These are phyloP conservation scores for Cladophialophora psammophila DNA, from an alignment of 2,329 filamentous ascomycete genomes.

Conservation along the genomic window DNA sequence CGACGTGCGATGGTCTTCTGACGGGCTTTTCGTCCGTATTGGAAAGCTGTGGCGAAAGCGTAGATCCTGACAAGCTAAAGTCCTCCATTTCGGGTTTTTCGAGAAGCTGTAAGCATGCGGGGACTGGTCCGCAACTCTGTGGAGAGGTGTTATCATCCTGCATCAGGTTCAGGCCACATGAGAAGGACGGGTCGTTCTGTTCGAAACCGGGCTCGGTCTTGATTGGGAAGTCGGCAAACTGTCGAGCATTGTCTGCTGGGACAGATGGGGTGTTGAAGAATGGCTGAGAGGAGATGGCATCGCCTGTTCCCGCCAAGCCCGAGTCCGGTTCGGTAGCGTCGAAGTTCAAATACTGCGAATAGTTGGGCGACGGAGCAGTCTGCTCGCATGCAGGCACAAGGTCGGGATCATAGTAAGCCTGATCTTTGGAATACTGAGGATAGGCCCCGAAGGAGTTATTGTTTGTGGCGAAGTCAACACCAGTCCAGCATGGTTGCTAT, in stretches of 20 bases:
- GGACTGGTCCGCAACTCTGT: constrained; percentile 23
- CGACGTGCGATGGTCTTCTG: not conserved
- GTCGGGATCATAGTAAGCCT: constrained; percentile 22
- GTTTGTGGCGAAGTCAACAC: constrained; percentile 30
- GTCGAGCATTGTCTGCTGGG: constrained; percentile 16
- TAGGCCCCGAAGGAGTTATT: constrained; percentile 24
- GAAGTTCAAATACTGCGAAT: constrained; percentile 35
- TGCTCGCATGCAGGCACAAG: constrained; percentile 18
- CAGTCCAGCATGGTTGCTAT: constrained; percentile 31
- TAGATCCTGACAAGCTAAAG: constrained; percentile 20
- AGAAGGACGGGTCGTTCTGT: constrained; percentile 18
- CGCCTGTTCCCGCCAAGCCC: constrained; percentile 22
- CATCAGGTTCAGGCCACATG: constrained; percentile 1
- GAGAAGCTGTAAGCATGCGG: constrained; percentile 27
- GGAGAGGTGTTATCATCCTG: constrained; percentile 10
- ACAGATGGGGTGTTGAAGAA: constrained; percentile 20
- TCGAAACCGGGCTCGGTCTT: constrained; percentile 27
- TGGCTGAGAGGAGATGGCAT: constrained; percentile 18
- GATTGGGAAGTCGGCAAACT: constrained; percentile 22
- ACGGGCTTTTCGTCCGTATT: not conserved
- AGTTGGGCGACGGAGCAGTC: constrained; percentile 32
- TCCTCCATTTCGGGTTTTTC: constrained; percentile 32
- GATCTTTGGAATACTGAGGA: constrained; percentile 19
- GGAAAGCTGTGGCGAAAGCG: not conserved
- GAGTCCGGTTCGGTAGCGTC: constrained; percentile 30